phyloP scores from a whole-genome alignment of 176 grass and related monocot genomes.

The Oryza officinalis region DNA sequence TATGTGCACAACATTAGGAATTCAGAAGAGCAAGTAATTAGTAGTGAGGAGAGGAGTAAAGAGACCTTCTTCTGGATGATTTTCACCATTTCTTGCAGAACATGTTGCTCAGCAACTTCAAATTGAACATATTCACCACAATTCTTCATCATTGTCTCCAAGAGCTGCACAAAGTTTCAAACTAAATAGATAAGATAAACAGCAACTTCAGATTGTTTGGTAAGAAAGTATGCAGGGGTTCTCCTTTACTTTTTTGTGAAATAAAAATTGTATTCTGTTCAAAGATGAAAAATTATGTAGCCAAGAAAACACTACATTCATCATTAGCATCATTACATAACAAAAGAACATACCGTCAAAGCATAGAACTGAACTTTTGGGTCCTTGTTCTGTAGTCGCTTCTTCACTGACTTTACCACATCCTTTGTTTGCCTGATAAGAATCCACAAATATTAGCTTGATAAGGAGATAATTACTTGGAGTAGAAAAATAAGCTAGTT shows the following conservation, averaged over 20 bases:
- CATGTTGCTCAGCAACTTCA: slow-evolving; percentile 73
- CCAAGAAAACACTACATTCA: background rate
- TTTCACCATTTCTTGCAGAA: slow-evolving; percentile 92
- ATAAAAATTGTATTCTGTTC: background rate
- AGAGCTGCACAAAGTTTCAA: slow-evolving; percentile 57
- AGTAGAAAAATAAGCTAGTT: background rate
- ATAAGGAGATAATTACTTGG: slow-evolving; percentile 21
- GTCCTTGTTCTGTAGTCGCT: slow-evolving; percentile 79
- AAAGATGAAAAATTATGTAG: background rate
- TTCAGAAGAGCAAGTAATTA: background rate
- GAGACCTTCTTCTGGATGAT: slow-evolving; percentile 87
- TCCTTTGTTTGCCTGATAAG: slow-evolving; percentile 87
- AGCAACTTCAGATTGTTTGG: background rate
- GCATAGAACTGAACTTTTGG: slow-evolving; percentile 87
- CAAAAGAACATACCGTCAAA: slow-evolving; percentile 65
- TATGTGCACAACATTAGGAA: background rate
- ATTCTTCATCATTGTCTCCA: slow-evolving; percentile 97
- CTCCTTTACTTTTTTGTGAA: background rate
- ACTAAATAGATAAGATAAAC: slow-evolving; percentile 22
- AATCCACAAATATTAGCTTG: background rate
- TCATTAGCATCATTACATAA: background rate
- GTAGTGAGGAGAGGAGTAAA: background rate
- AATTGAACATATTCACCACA: slow-evolving; percentile 73
- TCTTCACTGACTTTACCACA: slow-evolving; percentile 77
- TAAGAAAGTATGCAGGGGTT: background rate